These are phyloP conservation scores for Petasospora rhodanensis DNA, from an alignment of 1,139 yeast genomes.

Conservation along the genomic window DNA sequence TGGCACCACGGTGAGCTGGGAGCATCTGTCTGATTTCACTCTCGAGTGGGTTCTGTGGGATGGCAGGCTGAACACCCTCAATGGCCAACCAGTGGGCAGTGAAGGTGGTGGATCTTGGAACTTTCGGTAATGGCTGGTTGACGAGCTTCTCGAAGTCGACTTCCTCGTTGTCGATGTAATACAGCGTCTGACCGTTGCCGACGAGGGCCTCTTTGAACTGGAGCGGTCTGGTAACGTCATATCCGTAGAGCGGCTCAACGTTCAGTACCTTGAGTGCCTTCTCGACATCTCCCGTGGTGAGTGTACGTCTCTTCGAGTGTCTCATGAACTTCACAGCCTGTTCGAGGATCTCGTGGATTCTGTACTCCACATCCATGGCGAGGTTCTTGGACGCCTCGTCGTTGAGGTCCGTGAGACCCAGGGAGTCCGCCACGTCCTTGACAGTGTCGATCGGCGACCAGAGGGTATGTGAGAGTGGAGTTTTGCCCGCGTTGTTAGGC, in stretches of 20 bases:
- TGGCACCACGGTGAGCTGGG: constrained; percentile 69
- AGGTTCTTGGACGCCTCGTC: constrained; percentile 92
- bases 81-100: constrained; percentile 99
- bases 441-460: constrained; percentile 99
- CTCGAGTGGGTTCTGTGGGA: constrained; percentile 92
- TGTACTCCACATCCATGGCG: constrained; percentile 98
- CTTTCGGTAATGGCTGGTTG: constrained; percentile 91
- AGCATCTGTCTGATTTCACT: constrained; percentile 65
- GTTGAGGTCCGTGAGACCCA: constrained; percentile 72
- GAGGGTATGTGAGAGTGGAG: constrained; percentile 66
- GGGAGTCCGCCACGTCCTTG: constrained; percentile 89
- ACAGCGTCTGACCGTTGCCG: constrained; percentile 92
- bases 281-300: constrained; percentile 78
- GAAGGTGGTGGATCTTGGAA: constrained; percentile 86
- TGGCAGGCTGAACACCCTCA: constrained; percentile 97
- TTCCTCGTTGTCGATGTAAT: constrained; percentile 85
- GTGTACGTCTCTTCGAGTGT: constrained; percentile 79
- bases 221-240: constrained; percentile 54
- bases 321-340: constrained; percentile 96
- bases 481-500: no score
- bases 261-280: constrained; percentile 81
- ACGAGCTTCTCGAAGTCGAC: constrained; percentile 91
- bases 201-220: constrained; percentile 77
- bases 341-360: constrained; percentile 91
- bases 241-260: constrained; percentile 83